A percentile compares a stretch with the other conserved stretches of the same genome.
Evolutionary conservation across 2,329 filamentous ascomycete species (phyloP).

Genomic region (Dendrostoma leiphaemia): DNA sequence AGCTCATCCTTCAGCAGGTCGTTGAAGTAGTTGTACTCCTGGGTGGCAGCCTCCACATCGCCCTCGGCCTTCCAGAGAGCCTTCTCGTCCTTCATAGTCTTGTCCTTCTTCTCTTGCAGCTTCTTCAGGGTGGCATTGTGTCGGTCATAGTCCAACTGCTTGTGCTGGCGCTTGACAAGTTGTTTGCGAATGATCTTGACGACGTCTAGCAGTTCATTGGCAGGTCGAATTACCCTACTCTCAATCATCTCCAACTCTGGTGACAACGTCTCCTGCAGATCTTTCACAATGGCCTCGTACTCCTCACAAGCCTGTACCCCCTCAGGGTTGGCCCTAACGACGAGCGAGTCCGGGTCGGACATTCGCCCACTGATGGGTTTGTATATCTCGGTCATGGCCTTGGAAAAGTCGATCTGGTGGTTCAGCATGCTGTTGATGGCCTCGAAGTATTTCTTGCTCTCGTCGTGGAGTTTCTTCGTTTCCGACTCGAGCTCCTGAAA

Average conservation of each 20-base stretch:
- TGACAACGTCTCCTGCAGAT: constrained; percentile 81
- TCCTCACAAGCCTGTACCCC: constrained; percentile 95
- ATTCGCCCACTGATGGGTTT: constrained; percentile 95
- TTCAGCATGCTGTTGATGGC: constrained; percentile 97
- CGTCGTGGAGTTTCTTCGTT: constrained; percentile 95
- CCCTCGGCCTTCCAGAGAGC: constrained; percentile 93
- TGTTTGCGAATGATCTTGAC: constrained; percentile 95
- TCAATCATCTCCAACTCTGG: constrained; percentile 99
- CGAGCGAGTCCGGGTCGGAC: constrained; percentile 84
- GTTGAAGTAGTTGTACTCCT: constrained; percentile 98
- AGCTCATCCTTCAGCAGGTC: constrained; percentile 94
- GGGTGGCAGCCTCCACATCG: constrained; percentile 85
- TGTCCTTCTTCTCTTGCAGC: constrained; percentile 96
- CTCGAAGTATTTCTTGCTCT: constrained; percentile 95
- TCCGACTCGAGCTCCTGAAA: constrained; percentile 93
- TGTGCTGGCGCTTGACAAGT: constrained; percentile 88
- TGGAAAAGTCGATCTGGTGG: constrained; percentile 97
- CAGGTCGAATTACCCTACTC: constrained; percentile 82
- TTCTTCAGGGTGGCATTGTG: constrained; percentile 84
- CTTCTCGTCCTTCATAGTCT: constrained; percentile 94
- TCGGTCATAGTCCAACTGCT: constrained; percentile 94
- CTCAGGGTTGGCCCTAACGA: constrained; percentile 82
- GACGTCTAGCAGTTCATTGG: constrained; percentile 89
- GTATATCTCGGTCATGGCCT: constrained; percentile 95
- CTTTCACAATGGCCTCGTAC: constrained; percentile 87